Evolutionary conservation across 1,284 basidiomycete species (phyloP).

Genomic region (Anthracocystis walkeri): DNA sequence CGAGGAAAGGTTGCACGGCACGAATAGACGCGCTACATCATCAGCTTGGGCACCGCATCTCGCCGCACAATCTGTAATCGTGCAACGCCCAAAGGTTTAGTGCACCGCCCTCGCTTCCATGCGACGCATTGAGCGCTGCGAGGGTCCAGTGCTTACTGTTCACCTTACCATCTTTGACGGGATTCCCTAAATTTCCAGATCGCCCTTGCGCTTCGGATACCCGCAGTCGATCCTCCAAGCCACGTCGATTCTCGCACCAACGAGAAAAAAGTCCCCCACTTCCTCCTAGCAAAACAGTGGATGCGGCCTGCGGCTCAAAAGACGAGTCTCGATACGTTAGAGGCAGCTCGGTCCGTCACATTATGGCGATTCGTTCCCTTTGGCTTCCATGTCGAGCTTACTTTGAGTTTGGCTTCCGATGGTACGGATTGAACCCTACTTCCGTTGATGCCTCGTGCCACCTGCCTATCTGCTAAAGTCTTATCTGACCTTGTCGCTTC

Average conservation of each 20-base stretch:
- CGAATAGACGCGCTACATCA: constrained; percentile 7
- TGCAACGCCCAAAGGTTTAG: neutral
- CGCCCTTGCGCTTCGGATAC: neutral
- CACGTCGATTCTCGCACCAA: neutral
- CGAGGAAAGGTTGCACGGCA: neutral
- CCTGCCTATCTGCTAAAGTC: too few relatives aligned
- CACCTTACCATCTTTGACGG: neutral
- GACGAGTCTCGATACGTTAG: too few relatives aligned
- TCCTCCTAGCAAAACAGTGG: neutral
- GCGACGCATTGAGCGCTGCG: neutral
- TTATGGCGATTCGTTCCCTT: too few relatives aligned
- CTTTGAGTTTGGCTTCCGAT: too few relatives aligned
- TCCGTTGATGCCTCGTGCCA: too few relatives aligned
- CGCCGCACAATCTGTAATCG: neutral
- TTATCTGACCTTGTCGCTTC: too few relatives aligned
- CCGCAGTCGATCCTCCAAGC: neutral
- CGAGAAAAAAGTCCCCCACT: neutral
- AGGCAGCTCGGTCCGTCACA: too few relatives aligned
- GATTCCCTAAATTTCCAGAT: neutral
- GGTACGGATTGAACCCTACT: too few relatives aligned
- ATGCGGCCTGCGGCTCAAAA: too few relatives aligned
- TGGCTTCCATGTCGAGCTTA: too few relatives aligned
- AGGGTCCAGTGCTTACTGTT: neutral
- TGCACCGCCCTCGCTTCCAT: neutral
- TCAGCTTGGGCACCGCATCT: neutral